phyloP scores from a whole-genome alignment of 2,329 filamentous ascomycete species.

The Xylaria sp. region DNA sequence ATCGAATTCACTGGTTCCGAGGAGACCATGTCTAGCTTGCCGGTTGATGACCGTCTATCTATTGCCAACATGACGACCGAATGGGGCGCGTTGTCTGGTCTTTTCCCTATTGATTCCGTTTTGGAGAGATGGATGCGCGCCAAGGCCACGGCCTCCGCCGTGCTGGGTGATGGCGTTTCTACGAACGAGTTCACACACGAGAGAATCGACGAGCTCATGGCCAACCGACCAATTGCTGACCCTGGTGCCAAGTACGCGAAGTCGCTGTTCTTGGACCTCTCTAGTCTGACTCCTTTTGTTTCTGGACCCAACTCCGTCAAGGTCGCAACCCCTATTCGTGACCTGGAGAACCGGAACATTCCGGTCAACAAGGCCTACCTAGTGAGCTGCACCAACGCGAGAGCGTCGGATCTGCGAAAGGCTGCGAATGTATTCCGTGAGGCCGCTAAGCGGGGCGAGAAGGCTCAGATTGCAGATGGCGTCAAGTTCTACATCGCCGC shows the following conservation, averaged over 20 bases:
- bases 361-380: constrained; percentile 78
- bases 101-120: constrained; percentile 75
- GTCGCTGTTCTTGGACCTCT: constrained; percentile 72
- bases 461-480: constrained; percentile 65
- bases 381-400: constrained; percentile 83
- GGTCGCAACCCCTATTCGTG: constrained; percentile 68
- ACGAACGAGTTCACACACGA: constrained; percentile 64
- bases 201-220: constrained; percentile 65
- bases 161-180: constrained; percentile 48
- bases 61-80: constrained; percentile 80
- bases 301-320: constrained; percentile 90
- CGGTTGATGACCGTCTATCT: constrained; percentile 66
- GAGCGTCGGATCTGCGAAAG: constrained; percentile 72
- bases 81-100: constrained; percentile 48
- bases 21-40: constrained; percentile 67
- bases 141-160: constrained; percentile 68
- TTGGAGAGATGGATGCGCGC: constrained; percentile 44
- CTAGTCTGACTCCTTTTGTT: constrained; percentile 76
- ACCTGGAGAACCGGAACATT: constrained; percentile 70
- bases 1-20: constrained; percentile 83
- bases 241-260: constrained; percentile 78
- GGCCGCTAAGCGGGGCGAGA: constrained; percentile 53
- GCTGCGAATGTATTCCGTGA: constrained; percentile 83
- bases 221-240: constrained; percentile 64
- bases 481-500: constrained; percentile 88